A percentile compares a stretch with the other conserved stretches of the same genome.
Evolutionary conservation across 2,329 filamentous ascomycete species (phyloP).

Genomic region (Cercospora sojina): DNA sequence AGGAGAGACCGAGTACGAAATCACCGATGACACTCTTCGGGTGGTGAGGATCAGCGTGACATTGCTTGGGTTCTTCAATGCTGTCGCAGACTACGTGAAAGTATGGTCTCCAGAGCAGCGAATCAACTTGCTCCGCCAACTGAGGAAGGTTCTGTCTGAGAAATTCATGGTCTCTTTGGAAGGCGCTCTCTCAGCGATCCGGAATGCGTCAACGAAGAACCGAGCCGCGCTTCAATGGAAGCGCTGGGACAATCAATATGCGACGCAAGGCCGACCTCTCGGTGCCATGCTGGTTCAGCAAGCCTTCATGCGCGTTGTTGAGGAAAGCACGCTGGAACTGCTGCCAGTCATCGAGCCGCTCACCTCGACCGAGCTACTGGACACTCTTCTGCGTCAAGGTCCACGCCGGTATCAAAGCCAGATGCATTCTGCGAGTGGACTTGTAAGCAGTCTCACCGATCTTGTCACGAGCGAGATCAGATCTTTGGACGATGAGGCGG

Average conservation of each 20-base stretch:
- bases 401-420: conserved; percentile 18
- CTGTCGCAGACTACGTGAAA: conserved; percentile 70
- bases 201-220: conserved; percentile 70
- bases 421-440: conserved; percentile 36
- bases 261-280: conserved; percentile 72
- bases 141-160: conserved; percentile 76
- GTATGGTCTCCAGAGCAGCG: conserved; percentile 80
- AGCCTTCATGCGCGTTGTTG: conserved; percentile 81
- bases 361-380: conserved; percentile 24
- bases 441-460: conserved; percentile 61
- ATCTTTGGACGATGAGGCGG: conserved; percentile 81
- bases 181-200: conserved; percentile 84
- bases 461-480: conserved; percentile 81
- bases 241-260: conserved; percentile 78
- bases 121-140: conserved; percentile 66
- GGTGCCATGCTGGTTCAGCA: conserved; percentile 89
- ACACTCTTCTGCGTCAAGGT: conserved; percentile 39
- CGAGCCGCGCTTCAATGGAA: conserved; percentile 79
- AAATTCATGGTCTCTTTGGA: conserved; percentile 83
- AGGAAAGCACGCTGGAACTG: conserved; percentile 33
- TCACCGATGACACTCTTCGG: conserved; percentile 30
- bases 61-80: conserved; percentile 85
- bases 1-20: conserved; percentile 25
- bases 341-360: conserved; percentile 25
- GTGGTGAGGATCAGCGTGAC: conserved; percentile 74